These are phyloP conservation scores for Avena sativa DNA, from an alignment of 176 grass and related monocot species.

Conservation along the genomic window DNA sequence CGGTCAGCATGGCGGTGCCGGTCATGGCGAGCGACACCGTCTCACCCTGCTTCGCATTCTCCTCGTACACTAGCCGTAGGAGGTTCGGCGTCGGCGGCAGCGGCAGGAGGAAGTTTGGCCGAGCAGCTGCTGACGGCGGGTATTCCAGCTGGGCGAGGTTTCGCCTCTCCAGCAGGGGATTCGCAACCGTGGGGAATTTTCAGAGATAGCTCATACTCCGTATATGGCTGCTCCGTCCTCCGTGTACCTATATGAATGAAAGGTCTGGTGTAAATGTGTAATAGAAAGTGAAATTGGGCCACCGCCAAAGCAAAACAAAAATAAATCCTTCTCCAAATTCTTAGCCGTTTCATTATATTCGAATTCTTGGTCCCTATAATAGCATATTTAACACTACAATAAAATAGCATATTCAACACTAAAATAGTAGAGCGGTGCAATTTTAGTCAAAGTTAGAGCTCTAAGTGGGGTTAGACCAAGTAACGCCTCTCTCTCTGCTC, in stretches of 20 bases:
- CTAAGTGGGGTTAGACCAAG: no score
- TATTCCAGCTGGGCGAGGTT: background rate
- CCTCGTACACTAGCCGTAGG: background rate
- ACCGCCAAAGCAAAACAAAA: no score
- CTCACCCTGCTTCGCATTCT: conserved; percentile 5
- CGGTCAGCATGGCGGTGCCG: conserved; percentile 62
- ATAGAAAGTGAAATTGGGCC: background rate
- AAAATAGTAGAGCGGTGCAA: no score
- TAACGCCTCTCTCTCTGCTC: no score
- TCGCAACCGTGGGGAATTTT: background rate
- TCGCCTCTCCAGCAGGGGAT: conserved; percentile 26
- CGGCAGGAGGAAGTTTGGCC: conserved; percentile 25
- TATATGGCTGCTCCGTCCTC: background rate
- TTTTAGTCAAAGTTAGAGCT: no score
- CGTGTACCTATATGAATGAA: background rate
- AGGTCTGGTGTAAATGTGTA: background rate
- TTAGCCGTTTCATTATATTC: no score
- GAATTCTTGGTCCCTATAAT: no score
- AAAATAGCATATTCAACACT: no score
- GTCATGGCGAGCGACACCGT: conserved; percentile 22
- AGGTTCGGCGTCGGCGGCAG: background rate
- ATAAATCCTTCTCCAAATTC: no score
- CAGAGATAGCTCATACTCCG: background rate
- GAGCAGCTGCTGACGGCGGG: background rate
- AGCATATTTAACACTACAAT: no score